Conservation (phyloP, 306 rosid genomes). For the Vigna radiata region DNA sequence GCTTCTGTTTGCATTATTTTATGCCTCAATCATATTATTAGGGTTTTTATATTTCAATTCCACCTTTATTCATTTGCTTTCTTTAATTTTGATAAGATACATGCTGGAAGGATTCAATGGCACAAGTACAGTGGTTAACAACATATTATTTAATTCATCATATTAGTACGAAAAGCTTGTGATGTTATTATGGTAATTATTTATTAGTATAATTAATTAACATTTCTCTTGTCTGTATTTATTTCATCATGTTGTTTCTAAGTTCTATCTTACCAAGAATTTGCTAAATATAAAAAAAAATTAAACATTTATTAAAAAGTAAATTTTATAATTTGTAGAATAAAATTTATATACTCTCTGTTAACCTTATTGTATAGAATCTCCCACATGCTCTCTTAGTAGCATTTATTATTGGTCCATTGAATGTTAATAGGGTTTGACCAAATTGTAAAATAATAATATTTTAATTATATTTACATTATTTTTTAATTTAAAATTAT, state of each 20-base stretch:
- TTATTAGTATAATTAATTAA: not conserved
- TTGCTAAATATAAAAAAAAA: no score
- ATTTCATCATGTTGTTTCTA: not conserved
- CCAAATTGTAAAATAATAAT: no score
- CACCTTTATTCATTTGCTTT: not conserved
- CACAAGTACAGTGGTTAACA: constrained; percentile 18
- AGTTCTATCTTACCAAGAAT: not conserved
- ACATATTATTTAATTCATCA: not conserved
- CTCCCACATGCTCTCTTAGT: no score
- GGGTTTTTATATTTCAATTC: not conserved
- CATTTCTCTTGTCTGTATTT: not conserved
- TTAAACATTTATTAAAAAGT: no score
- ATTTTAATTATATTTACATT: no score
- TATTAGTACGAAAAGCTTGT: not conserved
- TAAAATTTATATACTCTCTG: no score
- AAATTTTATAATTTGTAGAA: no score
- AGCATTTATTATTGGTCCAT: no score
- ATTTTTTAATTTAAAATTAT: no score
- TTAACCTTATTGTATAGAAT: no score
- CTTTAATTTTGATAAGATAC: constrained; percentile 24
- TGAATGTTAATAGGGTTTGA: no score
- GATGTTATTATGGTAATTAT: not conserved
- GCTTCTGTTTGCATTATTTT: constrained; percentile 30
- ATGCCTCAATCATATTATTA: constrained; percentile 33
- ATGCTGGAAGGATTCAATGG: constrained; percentile 35